A percentile compares a stretch with the other conserved stretches of the same genome.
Evolutionary conservation across 2,329 filamentous ascomycete genomes (phyloP).

Genomic region (Mycosphaerella arachidis): DNA sequence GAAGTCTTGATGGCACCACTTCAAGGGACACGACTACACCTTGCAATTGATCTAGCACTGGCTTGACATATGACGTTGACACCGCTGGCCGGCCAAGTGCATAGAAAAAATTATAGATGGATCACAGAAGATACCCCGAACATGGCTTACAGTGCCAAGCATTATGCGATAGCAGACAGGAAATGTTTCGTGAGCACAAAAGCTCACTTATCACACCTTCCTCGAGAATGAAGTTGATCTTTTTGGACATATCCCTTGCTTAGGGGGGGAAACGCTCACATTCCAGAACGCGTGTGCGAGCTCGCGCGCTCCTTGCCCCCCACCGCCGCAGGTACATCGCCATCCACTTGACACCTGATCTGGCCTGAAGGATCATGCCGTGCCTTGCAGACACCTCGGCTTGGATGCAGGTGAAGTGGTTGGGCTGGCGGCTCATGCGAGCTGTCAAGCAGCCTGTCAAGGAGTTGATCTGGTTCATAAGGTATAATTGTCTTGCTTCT

Average conservation of each 20-base stretch:
- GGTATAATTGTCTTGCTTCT: background rate
- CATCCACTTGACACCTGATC: background rate
- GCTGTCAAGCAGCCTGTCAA: background rate
- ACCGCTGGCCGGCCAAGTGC: background rate
- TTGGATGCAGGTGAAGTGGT: background rate
- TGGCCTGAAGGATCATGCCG: background rate
- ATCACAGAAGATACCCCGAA: conserved; percentile 9
- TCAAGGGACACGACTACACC: background rate
- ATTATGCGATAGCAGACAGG: background rate
- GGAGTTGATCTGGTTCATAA: background rate
- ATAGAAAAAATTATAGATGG: background rate
- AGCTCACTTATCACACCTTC: background rate
- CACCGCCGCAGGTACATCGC: conserved; percentile 2
- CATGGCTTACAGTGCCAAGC: conserved; percentile 5
- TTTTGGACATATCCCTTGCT: conserved; percentile 1
- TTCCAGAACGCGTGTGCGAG: conserved; percentile 1
- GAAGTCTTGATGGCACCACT: background rate
- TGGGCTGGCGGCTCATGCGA: background rate
- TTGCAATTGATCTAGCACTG: background rate
- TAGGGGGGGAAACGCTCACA: background rate
- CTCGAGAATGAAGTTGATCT: background rate
- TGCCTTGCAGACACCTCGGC: background rate
- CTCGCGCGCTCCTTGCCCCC: conserved; percentile 1
- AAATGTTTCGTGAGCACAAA: background rate
- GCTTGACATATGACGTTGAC: background rate